These are phyloP conservation scores for Aureobasidium sp. DNA, from an alignment of 2,329 filamentous ascomycete species.

Conservation along the genomic window DNA sequence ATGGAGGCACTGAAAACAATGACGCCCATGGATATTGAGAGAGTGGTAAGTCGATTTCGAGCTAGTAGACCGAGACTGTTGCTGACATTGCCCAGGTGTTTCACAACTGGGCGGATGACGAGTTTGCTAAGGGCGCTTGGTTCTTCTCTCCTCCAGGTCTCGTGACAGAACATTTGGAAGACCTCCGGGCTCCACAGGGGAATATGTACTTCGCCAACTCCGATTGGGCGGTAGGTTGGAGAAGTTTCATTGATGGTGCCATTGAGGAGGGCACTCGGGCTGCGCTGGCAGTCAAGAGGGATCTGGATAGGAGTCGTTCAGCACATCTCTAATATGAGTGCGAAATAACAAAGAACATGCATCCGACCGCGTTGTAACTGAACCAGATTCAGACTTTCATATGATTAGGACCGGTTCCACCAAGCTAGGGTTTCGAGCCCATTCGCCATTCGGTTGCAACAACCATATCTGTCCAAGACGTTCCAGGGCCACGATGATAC, in stretches of 20 bases:
- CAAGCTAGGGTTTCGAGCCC: slow-evolving; percentile 3
- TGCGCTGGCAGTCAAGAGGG: slow-evolving; percentile 10
- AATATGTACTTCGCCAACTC: slow-evolving; percentile 25
- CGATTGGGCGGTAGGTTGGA: slow-evolving; percentile 29
- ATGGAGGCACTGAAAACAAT: background rate
- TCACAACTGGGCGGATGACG: slow-evolving; percentile 26
- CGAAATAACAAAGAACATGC: background rate
- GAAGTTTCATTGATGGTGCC: slow-evolving; percentile 29
- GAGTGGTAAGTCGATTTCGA: background rate
- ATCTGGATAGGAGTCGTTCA: background rate
- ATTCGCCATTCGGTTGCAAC: background rate
- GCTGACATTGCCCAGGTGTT: slow-evolving; percentile 6
- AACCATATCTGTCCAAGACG: slow-evolving; percentile 29
- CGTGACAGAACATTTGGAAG: slow-evolving; percentile 18
- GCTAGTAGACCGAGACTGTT: background rate
- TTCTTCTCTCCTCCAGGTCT: slow-evolving; percentile 15
- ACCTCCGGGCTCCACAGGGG: slow-evolving; percentile 22
- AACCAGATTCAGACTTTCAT: background rate
- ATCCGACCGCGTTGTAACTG: background rate
- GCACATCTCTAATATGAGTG: background rate
- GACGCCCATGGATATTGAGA: slow-evolving; percentile 1
- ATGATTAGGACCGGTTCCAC: slow-evolving; percentile 11
- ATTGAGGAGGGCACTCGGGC: slow-evolving; percentile 22
- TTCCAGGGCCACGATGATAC: slow-evolving; percentile 29
- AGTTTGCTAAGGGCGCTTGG: slow-evolving; percentile 24